Evolutionary conservation across 306 rosid genomes (phyloP).

Genomic region (Quercus dentata): DNA sequence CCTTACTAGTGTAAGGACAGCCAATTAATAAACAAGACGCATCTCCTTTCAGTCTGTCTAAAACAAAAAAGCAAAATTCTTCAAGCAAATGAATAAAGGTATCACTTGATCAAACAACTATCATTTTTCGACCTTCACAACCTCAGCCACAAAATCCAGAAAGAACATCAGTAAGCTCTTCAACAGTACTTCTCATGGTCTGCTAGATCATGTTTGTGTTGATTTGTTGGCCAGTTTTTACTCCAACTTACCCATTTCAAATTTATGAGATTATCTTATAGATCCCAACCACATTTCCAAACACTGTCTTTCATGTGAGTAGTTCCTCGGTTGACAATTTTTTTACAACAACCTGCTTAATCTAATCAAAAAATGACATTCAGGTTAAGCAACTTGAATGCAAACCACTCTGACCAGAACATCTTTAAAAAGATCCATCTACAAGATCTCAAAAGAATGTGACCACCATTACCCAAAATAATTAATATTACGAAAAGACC

Average conservation of each 20-base stretch:
- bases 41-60: constrained; percentile 12
- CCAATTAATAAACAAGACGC: constrained; percentile 5
- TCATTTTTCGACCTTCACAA: constrained; percentile 18
- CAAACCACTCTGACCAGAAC: constrained; percentile 45
- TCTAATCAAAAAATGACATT: constrained; percentile 34
- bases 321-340: constrained; percentile 27
- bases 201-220: constrained; percentile 7
- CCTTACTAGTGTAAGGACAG: constrained; percentile 15
- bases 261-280: neutral
- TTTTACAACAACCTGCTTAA: constrained; percentile 35
- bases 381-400: constrained; percentile 36
- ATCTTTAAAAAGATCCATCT: constrained; percentile 34
- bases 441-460: constrained; percentile 43
- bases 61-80: constrained; percentile 2
- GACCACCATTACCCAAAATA: constrained; percentile 45
- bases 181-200: constrained; percentile 15
- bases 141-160: constrained; percentile 28
- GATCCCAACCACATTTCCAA: constrained; percentile 26
- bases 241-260: constrained; percentile 25
- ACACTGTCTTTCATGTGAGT: constrained; percentile 24
- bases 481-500: constrained; percentile 16
- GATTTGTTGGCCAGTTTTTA: constrained; percentile 18
- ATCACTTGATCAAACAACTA: constrained; percentile 11
- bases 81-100: constrained; percentile 15
- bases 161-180: constrained; percentile 13